phyloP scores from a whole-genome alignment of 176 grass and related monocot species.

The Paspalum vaginatum region DNA sequence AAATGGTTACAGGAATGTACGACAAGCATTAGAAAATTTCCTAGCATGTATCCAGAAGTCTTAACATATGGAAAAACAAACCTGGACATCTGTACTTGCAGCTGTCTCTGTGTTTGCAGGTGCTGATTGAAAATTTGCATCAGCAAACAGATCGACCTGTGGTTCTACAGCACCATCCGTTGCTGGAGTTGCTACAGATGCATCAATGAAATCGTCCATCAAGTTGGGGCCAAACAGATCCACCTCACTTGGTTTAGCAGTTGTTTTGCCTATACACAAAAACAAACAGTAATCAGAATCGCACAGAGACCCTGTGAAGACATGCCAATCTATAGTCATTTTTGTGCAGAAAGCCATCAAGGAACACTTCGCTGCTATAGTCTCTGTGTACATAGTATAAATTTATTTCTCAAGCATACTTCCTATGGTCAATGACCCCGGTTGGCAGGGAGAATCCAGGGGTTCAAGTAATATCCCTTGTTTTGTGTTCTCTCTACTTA shows the following conservation, averaged over 20 bases:
- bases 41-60: conserved; percentile 21
- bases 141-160: conserved; percentile 87
- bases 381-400: neutral
- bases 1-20: conserved; percentile 19
- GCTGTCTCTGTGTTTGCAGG: conserved; percentile 46
- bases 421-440: neutral
- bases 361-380: neutral
- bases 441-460: neutral
- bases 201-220: conserved; percentile 70
- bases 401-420: neutral
- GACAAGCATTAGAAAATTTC: neutral
- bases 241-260: conserved; percentile 50
- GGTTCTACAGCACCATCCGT: conserved; percentile 47
- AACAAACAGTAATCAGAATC: conserved; percentile 20
- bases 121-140: conserved; percentile 87
- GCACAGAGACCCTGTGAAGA: neutral
- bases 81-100: conserved; percentile 51
- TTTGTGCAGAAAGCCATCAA: neutral
- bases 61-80: conserved; percentile 42
- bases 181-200: conserved; percentile 46
- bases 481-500: neutral
- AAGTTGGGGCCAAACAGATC: conserved; percentile 92
- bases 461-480: neutral
- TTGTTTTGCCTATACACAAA: conserved; percentile 57
- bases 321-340: neutral